Conservation (phyloP, 192 early-diverging fungal species). For the Phlyctochytrium bullatum region DNA sequence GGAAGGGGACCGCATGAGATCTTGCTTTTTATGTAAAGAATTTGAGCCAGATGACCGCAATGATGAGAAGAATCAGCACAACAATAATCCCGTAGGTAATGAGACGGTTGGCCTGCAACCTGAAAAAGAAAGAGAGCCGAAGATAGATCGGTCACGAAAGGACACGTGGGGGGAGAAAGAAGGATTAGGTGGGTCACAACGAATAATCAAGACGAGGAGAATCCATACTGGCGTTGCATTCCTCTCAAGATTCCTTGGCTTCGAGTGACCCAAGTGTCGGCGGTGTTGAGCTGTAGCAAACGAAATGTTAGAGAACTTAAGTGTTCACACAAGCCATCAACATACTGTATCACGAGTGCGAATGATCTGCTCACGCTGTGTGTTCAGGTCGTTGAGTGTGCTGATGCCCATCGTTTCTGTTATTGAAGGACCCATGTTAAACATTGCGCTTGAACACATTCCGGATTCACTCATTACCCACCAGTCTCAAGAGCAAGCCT, state of each 20-base stretch:
- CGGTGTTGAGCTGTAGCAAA: slow-evolving; percentile 36
- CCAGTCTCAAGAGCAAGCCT: slow-evolving; percentile 87
- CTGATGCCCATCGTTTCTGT: slow-evolving; percentile 76
- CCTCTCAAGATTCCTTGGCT: slow-evolving; percentile 49
- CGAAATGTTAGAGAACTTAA: not conserved
- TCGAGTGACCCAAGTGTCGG: slow-evolving; percentile 54
- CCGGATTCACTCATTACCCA: slow-evolving; percentile 8
- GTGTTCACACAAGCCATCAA: not conserved
- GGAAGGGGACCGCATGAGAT: too few species aligned
- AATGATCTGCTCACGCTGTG: slow-evolving; percentile 89
- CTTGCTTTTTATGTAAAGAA: too few species aligned
- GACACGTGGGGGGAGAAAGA: too few species aligned
- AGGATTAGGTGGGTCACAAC: too few species aligned
- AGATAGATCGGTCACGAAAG: too few species aligned
- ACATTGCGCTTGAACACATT: not conserved
- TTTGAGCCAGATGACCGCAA: slow-evolving; percentile 4
- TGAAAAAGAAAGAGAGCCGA: not conserved
- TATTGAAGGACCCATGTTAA: not conserved
- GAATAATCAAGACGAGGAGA: slow-evolving; percentile 30
- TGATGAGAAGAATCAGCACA: slow-evolving; percentile 1
- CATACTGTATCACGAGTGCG: slow-evolving; percentile 78
- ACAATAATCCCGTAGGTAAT: not conserved
- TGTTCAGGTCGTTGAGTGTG: slow-evolving; percentile 76
- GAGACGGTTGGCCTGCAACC: not conserved
- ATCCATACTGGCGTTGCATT: slow-evolving; percentile 72